These are phyloP conservation scores for Phytophthora ramorum DNA, from an alignment of 352 stramenopile species.

Conservation along the genomic window DNA sequence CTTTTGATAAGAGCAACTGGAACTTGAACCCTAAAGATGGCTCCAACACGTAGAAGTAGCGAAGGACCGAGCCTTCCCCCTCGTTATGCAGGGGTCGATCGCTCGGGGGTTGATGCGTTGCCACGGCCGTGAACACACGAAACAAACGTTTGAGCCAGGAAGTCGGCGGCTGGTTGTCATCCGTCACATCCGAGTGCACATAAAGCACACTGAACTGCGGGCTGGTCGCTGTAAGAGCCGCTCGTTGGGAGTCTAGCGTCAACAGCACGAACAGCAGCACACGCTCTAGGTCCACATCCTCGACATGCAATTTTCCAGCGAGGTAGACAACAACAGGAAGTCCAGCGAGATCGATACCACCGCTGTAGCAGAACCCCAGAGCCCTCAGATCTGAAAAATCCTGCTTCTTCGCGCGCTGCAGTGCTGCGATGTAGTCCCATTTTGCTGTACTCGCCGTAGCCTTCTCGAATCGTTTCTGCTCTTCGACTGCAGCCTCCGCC, in stretches of 20 bases:
- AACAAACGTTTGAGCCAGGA: conserved; percentile 80
- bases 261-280: conserved; percentile 79
- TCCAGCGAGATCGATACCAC: conserved; percentile 71
- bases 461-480: conserved; percentile 29
- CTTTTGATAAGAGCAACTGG: conserved; percentile 70
- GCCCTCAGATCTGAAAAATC: conserved; percentile 66
- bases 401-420: conserved; percentile 56
- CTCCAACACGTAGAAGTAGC: conserved; percentile 84
- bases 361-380: conserved; percentile 71
- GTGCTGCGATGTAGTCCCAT: conserved; percentile 46
- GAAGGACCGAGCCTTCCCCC: conserved; percentile 51
- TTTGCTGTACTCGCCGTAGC: conserved; percentile 19
- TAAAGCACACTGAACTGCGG: conserved; percentile 74
- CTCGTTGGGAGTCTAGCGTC: conserved; percentile 54
- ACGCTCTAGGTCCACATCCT: conserved; percentile 65
- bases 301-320: conserved; percentile 52
- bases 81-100: conserved; percentile 29
- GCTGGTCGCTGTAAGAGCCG: conserved; percentile 47
- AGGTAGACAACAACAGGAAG: conserved; percentile 78
- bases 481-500: conserved; percentile 23
- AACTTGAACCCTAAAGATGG: conserved; percentile 80
- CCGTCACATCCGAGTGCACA: conserved; percentile 53
- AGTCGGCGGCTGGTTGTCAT: conserved; percentile 61
- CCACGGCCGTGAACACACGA: conserved; percentile 54
- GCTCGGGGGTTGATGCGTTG: conserved; percentile 19